Base-by-base conservation (phyloP, 805 yeast genomes). In the Zygoascus bituminiphila region DNA sequence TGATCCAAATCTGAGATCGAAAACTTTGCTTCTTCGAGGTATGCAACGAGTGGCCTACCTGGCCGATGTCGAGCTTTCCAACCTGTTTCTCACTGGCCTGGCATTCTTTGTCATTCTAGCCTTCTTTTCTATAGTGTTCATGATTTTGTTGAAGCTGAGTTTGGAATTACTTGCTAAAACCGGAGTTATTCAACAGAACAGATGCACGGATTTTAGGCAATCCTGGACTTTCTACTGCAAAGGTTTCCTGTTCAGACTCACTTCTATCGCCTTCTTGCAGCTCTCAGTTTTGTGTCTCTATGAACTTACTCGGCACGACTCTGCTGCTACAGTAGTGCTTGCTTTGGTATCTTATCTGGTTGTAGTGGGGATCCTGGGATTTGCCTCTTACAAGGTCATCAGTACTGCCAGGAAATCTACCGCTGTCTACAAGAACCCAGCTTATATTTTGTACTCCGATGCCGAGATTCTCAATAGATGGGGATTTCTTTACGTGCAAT, bases 401-500 rank as follows among this genome's bases (percentile, higher is more conserved):
- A 51, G 76, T n/a, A 74, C 80, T 51, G 98, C 96, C 31, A 69
- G 81, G 53, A 76, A 75, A 56, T 88, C 97, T 0, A 70, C 75
- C 22, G 71, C 74, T 51, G 73, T 85, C 48, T 87, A 82, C 72
- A 82, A 85, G 61, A 91, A 88, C 60, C 96, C 98, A 0, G 98
- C 98, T 0, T 91, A 87, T 62, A 71, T 88, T 52, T 74, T 93
- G 53, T 93, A 76, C 60, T 96, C 98, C 43, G 95, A 93, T 62
- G 75, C 82, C 3, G 77, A 73, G 40, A 78, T 86, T 51, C 73
- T 93, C 57, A 87, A 88, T 73, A 78, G 85, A 59, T 91, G 83
- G 69, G 98, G 98, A 0, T 93, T 93, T 67, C 65, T 93, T 54
- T 93, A 93, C 59, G 88, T 88, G 31, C 96, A 88, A 68, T 93